Evolutionary conservation across 169 alveolate species (phyloP), one percentile per base, ranked within the genome.

Genomic region (Plasmodium falciparum): DNA sequence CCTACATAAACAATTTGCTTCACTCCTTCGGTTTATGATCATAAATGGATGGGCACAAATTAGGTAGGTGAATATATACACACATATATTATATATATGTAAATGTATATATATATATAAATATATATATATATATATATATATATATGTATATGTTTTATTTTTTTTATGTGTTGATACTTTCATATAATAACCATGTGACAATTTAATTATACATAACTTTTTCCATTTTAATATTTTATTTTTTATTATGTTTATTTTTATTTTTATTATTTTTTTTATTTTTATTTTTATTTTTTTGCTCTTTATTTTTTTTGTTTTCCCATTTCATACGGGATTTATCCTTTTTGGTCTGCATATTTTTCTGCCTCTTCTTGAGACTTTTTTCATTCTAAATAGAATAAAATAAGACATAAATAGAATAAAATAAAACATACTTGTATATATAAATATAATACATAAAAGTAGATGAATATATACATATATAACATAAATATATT

Each of bases 381-480:
- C 90, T 78, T 58, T 78, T 78, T 66, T 78, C 90, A 67, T 67
- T 63, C 90, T 78, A 52, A 67, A 20, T n/a, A n/a, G 59, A 29
- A n/a, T n/a, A 33, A 17, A 39, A 33, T 22, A 33, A 33, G 7
- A 33, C 0, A 33, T 63, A 20, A 24, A 63, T 22, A 63, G 24
- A 20, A 63, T 2, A 63, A 20, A 20, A 20, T 8, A 8, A 24
- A 63, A 24, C 22, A 7, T 26, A 26, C 29, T 26, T 26, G 29
- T 26, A 26, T 26, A 26, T 26, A 26, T 26, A 26, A 26, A 26
- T 26, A 0, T 26, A 26, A 26, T 26, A 26, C 1, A 26, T 26
- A 26, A 26, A 26, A 2, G 1, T 26, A 26, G 3, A 26, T 26
- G 29, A 26, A 26, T 26, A 26, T 26, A 26, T 26, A 26, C 29